Conservation (phyloP, 202 grass and related monocot genomes). For the Saccharum hybrid region DNA sequence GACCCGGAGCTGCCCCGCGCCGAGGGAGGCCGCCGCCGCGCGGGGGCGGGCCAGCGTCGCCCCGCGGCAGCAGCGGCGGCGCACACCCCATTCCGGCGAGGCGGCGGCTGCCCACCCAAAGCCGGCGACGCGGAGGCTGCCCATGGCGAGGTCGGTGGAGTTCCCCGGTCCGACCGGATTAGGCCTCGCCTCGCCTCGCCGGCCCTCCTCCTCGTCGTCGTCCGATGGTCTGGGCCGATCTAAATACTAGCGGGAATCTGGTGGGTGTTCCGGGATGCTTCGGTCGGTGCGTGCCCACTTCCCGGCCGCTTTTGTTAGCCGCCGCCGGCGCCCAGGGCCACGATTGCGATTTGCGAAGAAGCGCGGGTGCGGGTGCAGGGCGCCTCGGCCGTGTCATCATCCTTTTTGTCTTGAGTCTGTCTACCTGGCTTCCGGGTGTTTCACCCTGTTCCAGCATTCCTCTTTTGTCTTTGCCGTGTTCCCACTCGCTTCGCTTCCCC, state of each 20-base stretch:
- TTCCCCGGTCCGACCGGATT: background rate
- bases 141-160: constrained; percentile 36
- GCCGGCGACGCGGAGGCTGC: constrained; percentile 49
- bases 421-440: too few relatives aligned
- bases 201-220: background rate
- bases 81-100: constrained; percentile 6
- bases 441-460: too few relatives aligned
- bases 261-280: constrained; percentile 43
- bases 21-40: constrained; percentile 6
- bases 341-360: constrained; percentile 27
- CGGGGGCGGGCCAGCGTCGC: background rate
- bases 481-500: background rate
- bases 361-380: background rate
- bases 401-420: background rate
- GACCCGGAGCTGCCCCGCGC: constrained; percentile 33
- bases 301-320: constrained; percentile 37
- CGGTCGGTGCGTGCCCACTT: background rate
- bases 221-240: background rate
- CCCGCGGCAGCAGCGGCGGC: background rate
- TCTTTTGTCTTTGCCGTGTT: background rate
- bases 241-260: constrained; percentile 29
- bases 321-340: constrained; percentile 23
- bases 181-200: background rate
- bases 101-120: constrained; percentile 4
- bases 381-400: background rate